A percentile compares a stretch with the other conserved stretches of the same genome.
These are phyloP conservation scores for Rhizophagus prolifer DNA, from an alignment of 192 early-diverging fungal genomes.

Conservation along the genomic window DNA sequence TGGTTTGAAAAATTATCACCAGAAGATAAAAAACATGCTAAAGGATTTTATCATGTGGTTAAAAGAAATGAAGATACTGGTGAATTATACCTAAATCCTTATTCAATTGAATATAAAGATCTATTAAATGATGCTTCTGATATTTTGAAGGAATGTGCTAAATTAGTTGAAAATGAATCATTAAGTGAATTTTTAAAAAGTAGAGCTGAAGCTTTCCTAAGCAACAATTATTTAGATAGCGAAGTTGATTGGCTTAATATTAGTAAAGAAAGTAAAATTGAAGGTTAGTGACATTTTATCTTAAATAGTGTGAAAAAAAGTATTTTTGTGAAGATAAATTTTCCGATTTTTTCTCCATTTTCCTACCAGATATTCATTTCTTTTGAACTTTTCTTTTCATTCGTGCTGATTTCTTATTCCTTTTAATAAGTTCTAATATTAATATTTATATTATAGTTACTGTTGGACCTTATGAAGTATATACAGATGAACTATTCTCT, in stretches of 20 bases:
- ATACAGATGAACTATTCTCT: slow-evolving; percentile 66
- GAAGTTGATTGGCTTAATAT: slow-evolving; percentile 72
- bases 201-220: slow-evolving; percentile 56
- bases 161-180: slow-evolving; percentile 54
- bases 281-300: not conserved
- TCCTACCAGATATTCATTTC: no score
- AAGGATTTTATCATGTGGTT: slow-evolving; percentile 65
- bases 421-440: not conserved
- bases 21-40: slow-evolving; percentile 51
- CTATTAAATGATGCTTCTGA: slow-evolving; percentile 52
- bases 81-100: slow-evolving; percentile 46
- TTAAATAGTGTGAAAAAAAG: no score
- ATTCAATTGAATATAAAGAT: slow-evolving; percentile 58
- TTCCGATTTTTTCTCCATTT: no score
- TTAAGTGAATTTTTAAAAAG: slow-evolving; percentile 58
- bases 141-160: slow-evolving; percentile 57
- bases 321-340: no score
- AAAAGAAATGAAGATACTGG: slow-evolving; percentile 43
- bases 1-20: slow-evolving; percentile 53
- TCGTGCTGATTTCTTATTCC: no score
- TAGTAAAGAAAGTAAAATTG: slow-evolving; percentile 46
- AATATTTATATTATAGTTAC: not conserved
- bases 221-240: slow-evolving; percentile 64
- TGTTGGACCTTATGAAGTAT: slow-evolving; percentile 31
- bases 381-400: not conserved